Base-by-base conservation (phyloP, 129 eudicot genomes). In the Calendula officinalis region DNA sequence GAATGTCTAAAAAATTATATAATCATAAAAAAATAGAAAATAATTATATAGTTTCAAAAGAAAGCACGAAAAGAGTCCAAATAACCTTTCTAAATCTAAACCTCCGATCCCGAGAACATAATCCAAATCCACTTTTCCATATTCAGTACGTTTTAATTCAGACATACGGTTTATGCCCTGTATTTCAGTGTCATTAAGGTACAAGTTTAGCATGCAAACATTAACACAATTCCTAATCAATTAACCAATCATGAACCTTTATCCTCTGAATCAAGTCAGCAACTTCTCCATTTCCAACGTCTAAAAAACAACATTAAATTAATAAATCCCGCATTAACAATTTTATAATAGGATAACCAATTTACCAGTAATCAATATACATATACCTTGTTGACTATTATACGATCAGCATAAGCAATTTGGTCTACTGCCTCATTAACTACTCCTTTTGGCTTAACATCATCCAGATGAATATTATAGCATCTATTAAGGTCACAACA, bases 61-160 rank as follows among this genome's bases (percentile, higher is more conserved):
- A 10, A 22, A 67, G 22, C 14, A 56, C 7, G 32, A 54, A 60
- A 34, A 41, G 60, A 68, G 76, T n/a, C n/a, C n/a, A 43, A 45
- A 69, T 58, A 62, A 88, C 99, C 99, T 92, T 78, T 92, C 96
- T 79, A 92, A 82, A 79, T 92, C 99, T 68, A 88, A 92, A 48
- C 99, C 99, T 75, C 99, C 96, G 33, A 92, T 82, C 12, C 99
- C 99, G 56, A 92, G 96, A 71, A 92, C 99, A 71, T 92, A 92
- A 75, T 92, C 99, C 68, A 92, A 62, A 65, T 92, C 95, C 78
- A 92, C 99, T 69, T 85, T 83, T 61, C 99, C 99, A 55, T 50
- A 86, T 51, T 88, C 82, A 17, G 99, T 88, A 39, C 77, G 75
- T 56, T 92, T 88, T 43, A 92, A 55, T 63, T 83, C 74, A 41